A percentile compares a stretch with the other conserved stretches of the same genome.
These are phyloP conservation scores for Nicotiana knightiana DNA, from an alignment of 257 asterid genomes.

Conservation along the genomic window DNA sequence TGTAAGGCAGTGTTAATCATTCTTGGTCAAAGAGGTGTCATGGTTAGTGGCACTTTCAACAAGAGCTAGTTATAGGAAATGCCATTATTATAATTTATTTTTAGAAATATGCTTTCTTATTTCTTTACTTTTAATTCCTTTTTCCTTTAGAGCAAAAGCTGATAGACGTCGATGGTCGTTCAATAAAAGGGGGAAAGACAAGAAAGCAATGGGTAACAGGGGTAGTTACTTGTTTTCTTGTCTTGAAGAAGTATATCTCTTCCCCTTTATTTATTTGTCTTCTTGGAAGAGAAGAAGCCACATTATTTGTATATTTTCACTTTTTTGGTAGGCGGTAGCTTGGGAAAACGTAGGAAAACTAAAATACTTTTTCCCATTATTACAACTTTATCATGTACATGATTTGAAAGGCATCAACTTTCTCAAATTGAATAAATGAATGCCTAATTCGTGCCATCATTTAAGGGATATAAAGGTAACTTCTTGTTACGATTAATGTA, in stretches of 20 bases:
- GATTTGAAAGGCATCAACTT: background rate
- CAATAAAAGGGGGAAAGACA: background rate
- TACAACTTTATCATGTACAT: background rate
- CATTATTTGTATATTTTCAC: background rate
- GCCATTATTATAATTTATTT: background rate
- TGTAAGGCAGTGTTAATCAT: background rate
- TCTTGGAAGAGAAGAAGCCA: background rate
- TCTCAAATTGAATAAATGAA: background rate
- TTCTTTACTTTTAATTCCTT: background rate
- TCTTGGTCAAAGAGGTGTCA: conserved; percentile 6
- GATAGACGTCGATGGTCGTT: background rate
- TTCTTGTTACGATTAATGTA: background rate
- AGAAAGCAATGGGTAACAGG: background rate
- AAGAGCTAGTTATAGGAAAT: background rate
- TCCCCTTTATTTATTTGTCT: conserved; percentile 8
- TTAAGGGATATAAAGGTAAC: background rate
- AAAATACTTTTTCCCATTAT: background rate
- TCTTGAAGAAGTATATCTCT: conserved; percentile 6
- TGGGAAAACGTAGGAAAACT: conserved; percentile 5
- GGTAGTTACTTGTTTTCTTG: background rate
- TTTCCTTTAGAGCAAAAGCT: background rate
- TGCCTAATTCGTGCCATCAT: background rate
- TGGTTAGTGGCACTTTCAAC: background rate
- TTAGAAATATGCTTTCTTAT: background rate
- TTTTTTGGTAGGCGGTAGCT: background rate